A percentile compares a stretch with the other conserved stretches of the same genome.
These are phyloP conservation scores for Mucor velutinosus DNA, from an alignment of 371 early-diverging fungal species.

Conservation along the genomic window DNA sequence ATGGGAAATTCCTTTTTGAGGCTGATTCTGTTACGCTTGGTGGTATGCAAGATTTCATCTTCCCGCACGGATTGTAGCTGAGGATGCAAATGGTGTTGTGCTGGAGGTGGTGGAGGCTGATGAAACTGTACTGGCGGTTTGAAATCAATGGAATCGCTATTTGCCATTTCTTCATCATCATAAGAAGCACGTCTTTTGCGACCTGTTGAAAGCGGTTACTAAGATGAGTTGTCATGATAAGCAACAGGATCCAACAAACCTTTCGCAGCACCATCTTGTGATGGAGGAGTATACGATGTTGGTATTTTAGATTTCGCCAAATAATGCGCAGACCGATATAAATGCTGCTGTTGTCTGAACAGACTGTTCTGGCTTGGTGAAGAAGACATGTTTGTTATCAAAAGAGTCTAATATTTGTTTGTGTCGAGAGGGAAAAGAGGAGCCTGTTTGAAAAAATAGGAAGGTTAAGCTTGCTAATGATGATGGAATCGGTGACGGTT, in stretches of 20 bases:
- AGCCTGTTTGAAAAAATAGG: background rate
- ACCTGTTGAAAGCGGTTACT: slow-evolving; percentile 9
- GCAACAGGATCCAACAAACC: slow-evolving; percentile 6
- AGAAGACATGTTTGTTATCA: slow-evolving; percentile 7
- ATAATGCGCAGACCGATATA: slow-evolving; percentile 35
- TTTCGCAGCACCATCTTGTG: slow-evolving; percentile 9
- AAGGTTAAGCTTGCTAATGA: background rate
- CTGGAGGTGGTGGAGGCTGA: background rate
- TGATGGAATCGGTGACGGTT: slow-evolving; percentile 3
- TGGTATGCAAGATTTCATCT: slow-evolving; percentile 12
- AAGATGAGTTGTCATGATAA: background rate
- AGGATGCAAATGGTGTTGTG: background rate
- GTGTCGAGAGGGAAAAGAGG: background rate
- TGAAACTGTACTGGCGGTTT: slow-evolving; percentile 7
- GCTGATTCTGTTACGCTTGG: slow-evolving; percentile 23
- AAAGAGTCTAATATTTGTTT: background rate
- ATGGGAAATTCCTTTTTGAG: slow-evolving; percentile 27
- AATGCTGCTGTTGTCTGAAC: slow-evolving; percentile 40
- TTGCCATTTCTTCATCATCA: slow-evolving; percentile 31
- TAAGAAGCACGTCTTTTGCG: slow-evolving; percentile 27
- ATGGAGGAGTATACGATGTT: slow-evolving; percentile 31
- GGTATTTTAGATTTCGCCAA: slow-evolving; percentile 30
- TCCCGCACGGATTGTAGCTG: slow-evolving; percentile 1
- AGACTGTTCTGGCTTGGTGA: slow-evolving; percentile 34
- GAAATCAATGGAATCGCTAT: background rate